A percentile compares a stretch with the other conserved stretches of the same genome.
phyloP scores from a whole-genome alignment of 495 filamentous ascomycete genomes.

The Hypoxylon lenormandii region DNA sequence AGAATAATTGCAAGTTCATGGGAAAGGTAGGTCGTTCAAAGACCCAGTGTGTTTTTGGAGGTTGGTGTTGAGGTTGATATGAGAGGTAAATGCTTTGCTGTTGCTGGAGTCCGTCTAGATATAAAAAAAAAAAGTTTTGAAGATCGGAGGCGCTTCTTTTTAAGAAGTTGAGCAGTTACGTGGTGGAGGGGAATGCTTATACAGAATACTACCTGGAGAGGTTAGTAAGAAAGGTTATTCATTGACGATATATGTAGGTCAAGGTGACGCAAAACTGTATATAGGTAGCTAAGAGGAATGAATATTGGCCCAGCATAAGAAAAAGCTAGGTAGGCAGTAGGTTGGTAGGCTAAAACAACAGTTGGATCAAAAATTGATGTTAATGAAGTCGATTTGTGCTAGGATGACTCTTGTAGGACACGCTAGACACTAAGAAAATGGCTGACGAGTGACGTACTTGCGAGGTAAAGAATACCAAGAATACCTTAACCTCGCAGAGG shows the following conservation, averaged over 20 bases:
- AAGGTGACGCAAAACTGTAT: constrained; percentile 42
- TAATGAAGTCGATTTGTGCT: constrained; percentile 31
- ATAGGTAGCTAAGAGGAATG: constrained; percentile 16
- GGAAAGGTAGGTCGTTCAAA: constrained; percentile 12
- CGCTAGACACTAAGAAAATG: constrained; percentile 27
- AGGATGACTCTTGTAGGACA: constrained; percentile 27
- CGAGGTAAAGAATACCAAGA: constrained; percentile 28
- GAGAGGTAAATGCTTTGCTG: neutral
- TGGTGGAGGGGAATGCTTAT: constrained; percentile 40
- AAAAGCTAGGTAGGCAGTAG: constrained; percentile 36
- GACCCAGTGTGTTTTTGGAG: no score
- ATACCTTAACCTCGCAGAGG: constrained; percentile 22
- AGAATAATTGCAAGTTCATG: constrained; percentile 44
- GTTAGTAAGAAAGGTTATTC: constrained; percentile 35
- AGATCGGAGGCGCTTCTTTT: constrained; percentile 37
- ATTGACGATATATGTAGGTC: constrained; percentile 24
- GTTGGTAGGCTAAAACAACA: constrained; percentile 10
- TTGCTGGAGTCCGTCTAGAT: constrained; percentile 17
- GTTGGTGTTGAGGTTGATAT: neutral
- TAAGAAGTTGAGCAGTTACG: constrained; percentile 35
- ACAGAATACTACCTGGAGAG: constrained; percentile 39
- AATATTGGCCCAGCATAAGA: constrained; percentile 22
- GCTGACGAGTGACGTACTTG: constrained; percentile 43
- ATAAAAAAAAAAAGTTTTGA: constrained; percentile 43
- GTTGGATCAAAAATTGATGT: constrained; percentile 47